phyloP scores from a whole-genome alignment of 805 yeast species.

The Ogataea trehaloabstinens region DNA sequence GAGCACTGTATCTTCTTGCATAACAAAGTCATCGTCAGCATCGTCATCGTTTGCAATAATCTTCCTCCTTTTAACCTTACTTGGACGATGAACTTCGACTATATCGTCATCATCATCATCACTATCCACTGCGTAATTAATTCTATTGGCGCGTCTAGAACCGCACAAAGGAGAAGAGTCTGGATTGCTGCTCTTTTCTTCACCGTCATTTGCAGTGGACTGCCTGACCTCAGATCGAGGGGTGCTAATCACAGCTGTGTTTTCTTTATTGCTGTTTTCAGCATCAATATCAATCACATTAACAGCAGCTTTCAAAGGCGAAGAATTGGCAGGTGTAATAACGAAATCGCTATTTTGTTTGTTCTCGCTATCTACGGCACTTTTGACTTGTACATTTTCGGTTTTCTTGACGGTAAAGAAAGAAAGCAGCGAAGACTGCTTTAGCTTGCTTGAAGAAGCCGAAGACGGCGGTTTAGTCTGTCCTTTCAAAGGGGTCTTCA shows the following conservation, averaged over 20 bases:
- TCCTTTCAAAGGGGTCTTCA: neutral
- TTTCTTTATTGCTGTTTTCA: slow-evolving; percentile 8
- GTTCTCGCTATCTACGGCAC: neutral
- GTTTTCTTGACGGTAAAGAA: slow-evolving; percentile 24
- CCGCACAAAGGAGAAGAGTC: slow-evolving; percentile 7
- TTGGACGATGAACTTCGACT: neutral
- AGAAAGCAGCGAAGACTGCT: slow-evolving; percentile 32
- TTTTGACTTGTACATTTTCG: slow-evolving; percentile 3
- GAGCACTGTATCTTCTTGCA: neutral
- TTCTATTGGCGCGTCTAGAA: slow-evolving; percentile 14
- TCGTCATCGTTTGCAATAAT: slow-evolving; percentile 13
- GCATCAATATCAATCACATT: slow-evolving; percentile 1
- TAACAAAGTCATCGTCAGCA: slow-evolving; percentile 17
- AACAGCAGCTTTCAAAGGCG: slow-evolving; percentile 15
- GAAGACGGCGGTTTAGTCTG: neutral
- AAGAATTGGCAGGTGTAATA: slow-evolving; percentile 28
- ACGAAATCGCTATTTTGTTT: neutral
- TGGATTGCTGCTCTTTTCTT: too few species aligned
- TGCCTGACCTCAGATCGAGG: slow-evolving; percentile 11
- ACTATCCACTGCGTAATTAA: slow-evolving; percentile 17
- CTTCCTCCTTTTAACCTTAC: slow-evolving; percentile 12
- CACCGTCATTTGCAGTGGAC: too few species aligned
- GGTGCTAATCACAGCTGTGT: slow-evolving; percentile 1
- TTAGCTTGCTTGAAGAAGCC: slow-evolving; percentile 12
- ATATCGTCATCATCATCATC: slow-evolving; percentile 10